Evolutionary conservation across 2,329 filamentous ascomycete genomes (phyloP), one percentile per base, ranked within the genome.

Genomic region (Aphanoascus verrucosus): DNA sequence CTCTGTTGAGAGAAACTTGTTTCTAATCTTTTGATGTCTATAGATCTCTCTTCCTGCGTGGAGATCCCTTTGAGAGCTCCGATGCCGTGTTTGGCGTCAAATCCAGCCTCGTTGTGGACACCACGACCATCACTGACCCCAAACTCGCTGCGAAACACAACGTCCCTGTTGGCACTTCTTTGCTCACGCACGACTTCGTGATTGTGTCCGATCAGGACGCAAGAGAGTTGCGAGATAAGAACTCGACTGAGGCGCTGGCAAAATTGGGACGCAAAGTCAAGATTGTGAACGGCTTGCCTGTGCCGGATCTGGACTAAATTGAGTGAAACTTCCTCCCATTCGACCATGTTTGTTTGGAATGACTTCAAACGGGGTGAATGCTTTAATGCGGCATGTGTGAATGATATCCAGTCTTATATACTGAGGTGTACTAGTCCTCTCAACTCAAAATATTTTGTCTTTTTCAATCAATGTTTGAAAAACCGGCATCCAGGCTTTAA

Each of bases 31-130:
- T 32, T 7, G 20, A 35, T 8, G 49, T 58, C 54, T 35, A 55
- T 44, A 88, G 84, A 2, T 85, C 87, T 0, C 72, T 94, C 0
- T 94, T 91, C 63, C 73, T 90, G 52, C 80, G 84, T 2, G 83
- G 82, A 44, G 86, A 91, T 61, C 85, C 84, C 0, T 93, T 91
- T 65, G 86, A 91, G 71, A 86, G 81, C 0, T 86, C 84, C 0
- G 88, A 94, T 64, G 86, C 87, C 0, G 88, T 94, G 1, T 94
- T 94, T 61, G 88, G 88, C 17, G 87, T 94, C 54, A 94, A 94
- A 67, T 77, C 88, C 64, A 87, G 84, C 28, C 74, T 94, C 11
- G 72, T 88, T n/a, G 76, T 88, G 12, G 84, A 87, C 59, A 71
- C 81, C 69, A 60, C 75, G 57, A 70, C 76, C 62, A 72, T 80